Conservation (phyloP, 1,284 basidiomycete genomes). For the Irpex sp. region DNA sequence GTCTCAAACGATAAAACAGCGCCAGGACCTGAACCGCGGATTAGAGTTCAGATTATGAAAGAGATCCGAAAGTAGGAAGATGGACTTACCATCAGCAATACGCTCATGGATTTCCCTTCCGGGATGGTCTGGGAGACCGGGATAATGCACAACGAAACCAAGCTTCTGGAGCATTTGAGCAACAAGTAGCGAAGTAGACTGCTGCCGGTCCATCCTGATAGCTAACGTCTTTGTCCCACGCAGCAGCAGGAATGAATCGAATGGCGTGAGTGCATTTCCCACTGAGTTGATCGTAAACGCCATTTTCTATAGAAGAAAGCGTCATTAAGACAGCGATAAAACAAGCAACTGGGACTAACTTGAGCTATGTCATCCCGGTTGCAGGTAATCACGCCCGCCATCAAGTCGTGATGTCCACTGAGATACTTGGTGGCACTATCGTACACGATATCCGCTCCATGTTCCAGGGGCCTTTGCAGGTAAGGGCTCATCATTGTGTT, state of each 20-base stretch:
- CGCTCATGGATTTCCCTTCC: slow-evolving; percentile 85
- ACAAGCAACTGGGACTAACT: slow-evolving; percentile 34
- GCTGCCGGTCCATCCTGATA: slow-evolving; percentile 94
- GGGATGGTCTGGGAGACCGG: slow-evolving; percentile 84
- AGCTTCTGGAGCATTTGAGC: slow-evolving; percentile 85
- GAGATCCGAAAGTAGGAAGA: not conserved
- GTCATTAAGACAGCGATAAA: not conserved
- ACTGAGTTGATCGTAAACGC: slow-evolving; percentile 95
- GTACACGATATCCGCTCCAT: slow-evolving; percentile 96
- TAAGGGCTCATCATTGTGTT: slow-evolving; percentile 99
- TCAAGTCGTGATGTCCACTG: slow-evolving; percentile 97
- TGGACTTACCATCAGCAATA: slow-evolving; percentile 68
- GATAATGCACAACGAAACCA: slow-evolving; percentile 94
- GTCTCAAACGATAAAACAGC: slow-evolving; percentile 96
- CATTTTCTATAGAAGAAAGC: slow-evolving; percentile 56
- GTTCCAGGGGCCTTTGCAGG: slow-evolving; percentile 91
- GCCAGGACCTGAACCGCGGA: slow-evolving; percentile 48
- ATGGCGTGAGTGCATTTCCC: slow-evolving; percentile 94
- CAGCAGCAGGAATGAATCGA: slow-evolving; percentile 94
- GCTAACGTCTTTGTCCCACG: slow-evolving; percentile 97
- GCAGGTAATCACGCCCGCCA: slow-evolving; percentile 95
- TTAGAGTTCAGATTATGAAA: not conserved
- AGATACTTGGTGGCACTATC: slow-evolving; percentile 99
- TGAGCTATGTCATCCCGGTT: slow-evolving; percentile 89
- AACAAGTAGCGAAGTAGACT: slow-evolving; percentile 79